phyloP scores from a whole-genome alignment of 345 rosid genomes.

The Garcia nutans region DNA sequence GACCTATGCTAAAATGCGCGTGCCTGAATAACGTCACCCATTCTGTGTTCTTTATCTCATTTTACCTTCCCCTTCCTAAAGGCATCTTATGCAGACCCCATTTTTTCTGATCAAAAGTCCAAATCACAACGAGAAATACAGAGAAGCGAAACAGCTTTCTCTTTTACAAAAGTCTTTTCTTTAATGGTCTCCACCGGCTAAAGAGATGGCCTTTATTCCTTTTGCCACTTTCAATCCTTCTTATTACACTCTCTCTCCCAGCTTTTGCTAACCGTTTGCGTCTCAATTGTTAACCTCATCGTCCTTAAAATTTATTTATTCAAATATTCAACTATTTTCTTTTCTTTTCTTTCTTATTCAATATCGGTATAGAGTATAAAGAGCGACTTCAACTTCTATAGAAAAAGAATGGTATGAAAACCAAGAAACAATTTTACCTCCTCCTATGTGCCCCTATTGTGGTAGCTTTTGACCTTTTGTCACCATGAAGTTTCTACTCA shows the following conservation, averaged over 20 bases:
- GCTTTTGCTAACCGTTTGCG: no score
- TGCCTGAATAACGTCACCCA: slow-evolving; percentile 52
- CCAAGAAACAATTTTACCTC: neutral
- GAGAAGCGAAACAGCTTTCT: slow-evolving; percentile 25
- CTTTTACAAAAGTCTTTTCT: slow-evolving; percentile 17
- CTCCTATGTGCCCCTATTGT: slow-evolving; percentile 1
- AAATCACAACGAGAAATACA: neutral
- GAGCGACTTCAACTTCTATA: neutral
- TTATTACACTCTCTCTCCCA: slow-evolving; percentile 3
- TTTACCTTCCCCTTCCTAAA: neutral
- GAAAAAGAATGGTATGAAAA: neutral
- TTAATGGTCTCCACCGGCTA: slow-evolving; percentile 36
- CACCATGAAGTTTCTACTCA: slow-evolving; percentile 4
- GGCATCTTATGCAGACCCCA: no score
- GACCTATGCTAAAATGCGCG: slow-evolving; percentile 43
- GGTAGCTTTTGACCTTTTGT: neutral
- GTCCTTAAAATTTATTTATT: neutral
- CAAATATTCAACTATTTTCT: neutral
- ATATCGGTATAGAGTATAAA: no score
- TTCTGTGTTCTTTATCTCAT: slow-evolving; percentile 22
- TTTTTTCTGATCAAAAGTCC: slow-evolving; percentile 18
- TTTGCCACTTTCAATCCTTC: slow-evolving; percentile 39
- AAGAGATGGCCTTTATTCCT: slow-evolving; percentile 53
- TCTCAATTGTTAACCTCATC: no score
- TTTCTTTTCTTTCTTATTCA: no score